These are phyloP conservation scores for Quercus variabilis DNA, from an alignment of 306 rosid species.

Conservation along the genomic window DNA sequence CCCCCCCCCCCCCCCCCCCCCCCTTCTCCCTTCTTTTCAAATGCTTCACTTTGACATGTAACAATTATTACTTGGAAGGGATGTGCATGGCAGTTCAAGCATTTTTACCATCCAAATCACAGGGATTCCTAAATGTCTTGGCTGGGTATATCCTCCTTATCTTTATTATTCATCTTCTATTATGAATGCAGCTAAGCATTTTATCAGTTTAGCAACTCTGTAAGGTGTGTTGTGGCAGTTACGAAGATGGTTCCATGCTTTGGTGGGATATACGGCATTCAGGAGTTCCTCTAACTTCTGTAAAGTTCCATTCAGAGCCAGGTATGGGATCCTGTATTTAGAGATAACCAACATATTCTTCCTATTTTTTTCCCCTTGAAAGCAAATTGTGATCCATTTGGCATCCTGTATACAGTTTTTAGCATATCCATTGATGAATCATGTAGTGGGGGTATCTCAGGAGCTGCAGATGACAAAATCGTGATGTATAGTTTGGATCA, in stretches of 20 bases:
- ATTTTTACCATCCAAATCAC: constrained; percentile 64
- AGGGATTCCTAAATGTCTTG: constrained; percentile 70
- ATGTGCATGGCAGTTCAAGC: constrained; percentile 97
- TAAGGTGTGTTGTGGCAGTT: constrained; percentile 39
- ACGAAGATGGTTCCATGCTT: constrained; percentile 94
- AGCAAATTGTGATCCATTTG: constrained; percentile 1
- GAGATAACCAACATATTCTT: background rate
- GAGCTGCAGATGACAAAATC: constrained; percentile 86
- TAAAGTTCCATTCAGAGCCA: constrained; percentile 88
- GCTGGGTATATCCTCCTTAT: constrained; percentile 55
- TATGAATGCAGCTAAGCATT: background rate
- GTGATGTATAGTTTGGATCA: constrained; percentile 75
- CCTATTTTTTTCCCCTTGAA: background rate
- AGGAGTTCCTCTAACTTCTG: constrained; percentile 58
- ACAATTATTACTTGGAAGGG: constrained; percentile 50
- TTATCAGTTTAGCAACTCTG: background rate
- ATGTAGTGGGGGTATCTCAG: constrained; percentile 86
- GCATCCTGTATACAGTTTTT: constrained; percentile 54
- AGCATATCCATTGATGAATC: constrained; percentile 65
- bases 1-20: background rate
- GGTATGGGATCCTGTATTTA: constrained; percentile 35
- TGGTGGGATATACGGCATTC: constrained; percentile 94
- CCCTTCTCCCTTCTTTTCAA: background rate
- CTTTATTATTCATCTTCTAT: background rate
- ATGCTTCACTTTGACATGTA: constrained; percentile 5